These are phyloP conservation scores for Diphasiastrum complanatum DNA, from an alignment of 83 land plant species.

Conservation along the genomic window DNA sequence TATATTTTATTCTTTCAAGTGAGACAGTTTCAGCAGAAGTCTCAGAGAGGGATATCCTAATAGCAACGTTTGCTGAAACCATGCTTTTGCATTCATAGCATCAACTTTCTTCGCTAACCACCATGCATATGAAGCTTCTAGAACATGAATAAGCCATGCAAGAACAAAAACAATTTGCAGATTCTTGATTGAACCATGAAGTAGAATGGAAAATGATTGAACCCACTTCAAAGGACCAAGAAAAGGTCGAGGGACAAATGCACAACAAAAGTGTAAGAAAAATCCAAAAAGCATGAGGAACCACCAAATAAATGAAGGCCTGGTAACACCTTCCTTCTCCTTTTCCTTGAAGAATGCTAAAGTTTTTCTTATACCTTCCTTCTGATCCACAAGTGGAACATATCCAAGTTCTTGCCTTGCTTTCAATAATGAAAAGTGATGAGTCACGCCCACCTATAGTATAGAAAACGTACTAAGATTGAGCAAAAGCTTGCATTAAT, in stretches of 20 bases:
- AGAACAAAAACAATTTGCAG: conserved; percentile 38
- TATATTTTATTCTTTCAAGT: too few relatives aligned
- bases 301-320: conserved; percentile 52
- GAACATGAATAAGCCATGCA: conserved; percentile 39
- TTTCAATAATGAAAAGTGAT: conserved; percentile 77
- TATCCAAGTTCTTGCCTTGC: conserved; percentile 84
- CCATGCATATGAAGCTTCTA: conserved; percentile 78
- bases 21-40: conserved; percentile 46
- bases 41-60: conserved; percentile 66
- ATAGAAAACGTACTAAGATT: not conserved
- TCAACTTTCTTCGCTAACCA: conserved; percentile 60
- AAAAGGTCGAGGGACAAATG: conserved; percentile 52
- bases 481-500: not conserved
- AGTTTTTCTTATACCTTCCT: conserved; percentile 68
- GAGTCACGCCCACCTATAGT: conserved; percentile 78
- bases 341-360: conserved; percentile 66
- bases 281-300: conserved; percentile 38
- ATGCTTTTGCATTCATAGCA: conserved; percentile 58
- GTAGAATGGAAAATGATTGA: conserved; percentile 36
- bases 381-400: conserved; percentile 60
- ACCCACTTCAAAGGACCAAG: conserved; percentile 45
- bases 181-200: conserved; percentile 35
- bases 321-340: conserved; percentile 42
- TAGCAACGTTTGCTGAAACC: conserved; percentile 80
- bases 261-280: conserved; percentile 38